Base-by-base conservation (phyloP, 768 basidiomycete genomes). In the Neoboletus subvelutipes region DNA sequence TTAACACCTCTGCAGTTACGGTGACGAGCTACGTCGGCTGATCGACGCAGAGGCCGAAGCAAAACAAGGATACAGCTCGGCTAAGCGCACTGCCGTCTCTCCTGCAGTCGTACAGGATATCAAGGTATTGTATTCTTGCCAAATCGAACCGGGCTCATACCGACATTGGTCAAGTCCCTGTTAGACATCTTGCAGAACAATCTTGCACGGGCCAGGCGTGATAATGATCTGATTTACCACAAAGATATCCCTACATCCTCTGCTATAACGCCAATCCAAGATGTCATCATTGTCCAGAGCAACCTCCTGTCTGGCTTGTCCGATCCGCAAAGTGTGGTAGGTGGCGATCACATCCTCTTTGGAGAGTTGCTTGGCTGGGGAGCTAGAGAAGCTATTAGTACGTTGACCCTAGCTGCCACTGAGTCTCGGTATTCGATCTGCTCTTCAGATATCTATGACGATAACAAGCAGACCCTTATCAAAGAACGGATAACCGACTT, bases 161-260 rank as follows among this genome's bases (percentile, higher is more conserved):
- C 12, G 20, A 66, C 51, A 5, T 48, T 1, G 10, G 39, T 18
- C 24, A 68, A 98, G 94, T 91, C 90, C 1, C 76, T 98, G 17
- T 74, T 89, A 26, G 86, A 87, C 45, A 85, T 77, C 9, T 76
- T 97, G 26, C 81, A 87, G 61, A 84, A 81, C 50, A 82, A 84
- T 54, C 71, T 90, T 34, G 72, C 77, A 5, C 82, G 92, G 15
- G 91, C 95, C 0, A 83, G 88, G 60, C 83, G 92, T 33, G 96
- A 98, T 71, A 99, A 99, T 69, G 90, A 96, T 71, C 76, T 97
- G 8, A 97, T 99, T 39, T 99, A 98, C 74, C 93, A 97, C 63
- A 81, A 92, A 50, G 87, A 92, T 54, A 78, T 96, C 1, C 94
- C 95, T 1, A 76, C 93, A 0, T 64, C 82, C 5, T 83, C 88